Base-by-base conservation (phyloP, 1,284 basidiomycete species). In the Cryptococcus sp. region DNA sequence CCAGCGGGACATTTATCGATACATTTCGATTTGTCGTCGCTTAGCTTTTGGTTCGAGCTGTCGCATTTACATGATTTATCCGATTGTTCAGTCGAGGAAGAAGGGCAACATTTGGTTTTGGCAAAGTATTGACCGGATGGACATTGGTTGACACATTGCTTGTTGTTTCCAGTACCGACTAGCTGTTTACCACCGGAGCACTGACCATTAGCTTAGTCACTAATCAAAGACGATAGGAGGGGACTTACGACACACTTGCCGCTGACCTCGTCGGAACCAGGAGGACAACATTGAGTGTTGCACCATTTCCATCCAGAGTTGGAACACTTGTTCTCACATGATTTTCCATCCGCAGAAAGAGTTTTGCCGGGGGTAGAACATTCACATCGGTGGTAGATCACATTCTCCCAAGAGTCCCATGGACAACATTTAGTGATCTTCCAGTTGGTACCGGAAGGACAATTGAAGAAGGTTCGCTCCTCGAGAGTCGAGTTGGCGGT, bases 371-470 rank as follows among this genome's bases (percentile, higher is more conserved):
- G n/a, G 47, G 21, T 14, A 23, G 32, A 19, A 25, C 47, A 48
- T 11, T 21, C 31, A 19, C 47, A 34, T 9, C 41, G 22, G 47
- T n/a, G 18, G 18, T 41, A 16, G n/a, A n/a, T n/a, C n/a, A n/a
- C n/a, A 24, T 11, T 22, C 13, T 25, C 47, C 10, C 16, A 34
- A 34, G 32, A 9, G 32, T 34, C 32, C 32, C 32, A 34, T 34
- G 32, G 32, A 34, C 53, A 55, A 39, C 53, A 55, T 40, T 55
- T 47, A 24, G 53, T 50, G 22, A 32, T 46, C 25, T 44, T 43
- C 45, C 45, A 55, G 14, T 43, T 48, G 23, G 22, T 32, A 16
- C 34, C 34, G 32, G 31, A 23, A 21, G 19, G 22, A 22, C 19
- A 21, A n/a, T 48, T 21, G 32, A 34, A 34, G 32, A 34, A 34